Evolutionary conservation across 2,329 filamentous ascomycete genomes (phyloP).

Genomic region (Cladosporium cucumerinum): DNA sequence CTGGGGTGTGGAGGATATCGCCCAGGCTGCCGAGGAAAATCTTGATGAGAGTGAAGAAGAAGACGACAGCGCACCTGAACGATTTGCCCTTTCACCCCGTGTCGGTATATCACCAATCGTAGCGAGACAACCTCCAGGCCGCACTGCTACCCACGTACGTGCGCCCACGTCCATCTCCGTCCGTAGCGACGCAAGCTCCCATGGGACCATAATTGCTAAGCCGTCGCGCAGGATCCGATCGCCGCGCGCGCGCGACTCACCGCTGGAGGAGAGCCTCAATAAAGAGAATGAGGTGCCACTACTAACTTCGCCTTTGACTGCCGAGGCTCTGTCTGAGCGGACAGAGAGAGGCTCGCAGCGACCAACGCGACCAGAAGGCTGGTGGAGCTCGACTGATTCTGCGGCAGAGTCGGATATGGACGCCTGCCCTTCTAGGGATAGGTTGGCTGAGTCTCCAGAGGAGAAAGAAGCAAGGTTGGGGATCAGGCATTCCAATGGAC

Average conservation of each 20-base stretch:
- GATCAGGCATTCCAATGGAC: conserved; percentile 2
- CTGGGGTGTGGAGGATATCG: conserved; percentile 21
- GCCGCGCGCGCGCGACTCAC: conserved; percentile 9
- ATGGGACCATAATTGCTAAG: conserved; percentile 16
- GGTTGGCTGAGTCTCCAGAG: neutral
- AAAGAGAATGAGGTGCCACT: neutral
- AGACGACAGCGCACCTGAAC: conserved; percentile 20
- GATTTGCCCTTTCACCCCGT: conserved; percentile 11
- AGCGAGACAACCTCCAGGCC: neutral
- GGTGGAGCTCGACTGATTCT: conserved; percentile 19
- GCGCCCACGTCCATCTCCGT: conserved; percentile 12
- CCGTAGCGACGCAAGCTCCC: conserved; percentile 14
- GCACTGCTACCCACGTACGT: conserved; percentile 7
- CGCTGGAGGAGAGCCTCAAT: neutral
- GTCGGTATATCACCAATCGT: neutral
- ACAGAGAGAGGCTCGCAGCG: conserved; percentile 6
- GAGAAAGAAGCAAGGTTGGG: conserved; percentile 11
- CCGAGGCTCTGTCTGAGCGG: conserved; percentile 10
- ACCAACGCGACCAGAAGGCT: conserved; percentile 19
- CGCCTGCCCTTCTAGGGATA: neutral
- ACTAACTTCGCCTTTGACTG: conserved; percentile 8
- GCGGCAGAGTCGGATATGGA: conserved; percentile 11
- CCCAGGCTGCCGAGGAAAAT: conserved; percentile 25
- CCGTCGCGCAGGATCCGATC: conserved; percentile 15
- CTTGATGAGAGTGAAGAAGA: conserved; percentile 31